Evolutionary conservation across 129 eudicot species (phyloP).

Genomic region (Arctium lappa): DNA sequence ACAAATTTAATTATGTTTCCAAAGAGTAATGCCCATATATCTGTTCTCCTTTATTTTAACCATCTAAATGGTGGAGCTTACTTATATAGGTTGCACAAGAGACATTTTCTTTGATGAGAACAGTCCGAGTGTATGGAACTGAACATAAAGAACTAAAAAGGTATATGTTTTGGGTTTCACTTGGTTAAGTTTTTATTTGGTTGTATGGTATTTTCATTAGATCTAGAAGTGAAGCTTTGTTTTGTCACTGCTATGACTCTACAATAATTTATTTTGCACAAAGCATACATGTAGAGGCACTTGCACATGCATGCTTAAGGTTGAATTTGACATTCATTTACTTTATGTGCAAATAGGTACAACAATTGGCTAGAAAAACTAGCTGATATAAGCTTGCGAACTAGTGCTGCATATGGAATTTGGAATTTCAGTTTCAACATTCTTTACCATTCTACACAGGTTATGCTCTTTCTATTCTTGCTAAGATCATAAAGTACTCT

Average conservation of each 20-base stretch:
- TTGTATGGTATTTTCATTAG: not conserved
- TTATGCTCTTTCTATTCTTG: slow-evolving; percentile 30
- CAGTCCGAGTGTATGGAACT: slow-evolving; percentile 98
- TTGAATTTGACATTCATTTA: slow-evolving; percentile 1
- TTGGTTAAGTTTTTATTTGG: not conserved
- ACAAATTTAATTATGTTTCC: not conserved
- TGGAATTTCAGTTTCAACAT: slow-evolving; percentile 96
- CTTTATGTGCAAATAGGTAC: slow-evolving; percentile 49
- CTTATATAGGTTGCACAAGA: slow-evolving; percentile 87
- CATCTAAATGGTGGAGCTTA: not conserved
- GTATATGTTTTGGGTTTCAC: slow-evolving; percentile 28
- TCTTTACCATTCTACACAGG: slow-evolving; percentile 97
- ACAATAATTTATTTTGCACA: slow-evolving; percentile 1
- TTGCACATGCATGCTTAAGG: slow-evolving; percentile 5
- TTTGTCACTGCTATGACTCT: not conserved
- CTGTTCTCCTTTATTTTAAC: not conserved
- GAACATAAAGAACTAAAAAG: slow-evolving; percentile 82
- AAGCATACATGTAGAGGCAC: not conserved
- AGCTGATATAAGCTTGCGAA: slow-evolving; percentile 82
- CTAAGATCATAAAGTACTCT: not conserved
- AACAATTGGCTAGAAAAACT: slow-evolving; percentile 72
- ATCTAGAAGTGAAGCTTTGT: not conserved
- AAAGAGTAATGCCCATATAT: not conserved
- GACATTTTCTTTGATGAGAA: slow-evolving; percentile 93
- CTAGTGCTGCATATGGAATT: slow-evolving; percentile 94